A percentile compares a stretch with the other conserved stretches of the same genome.
Evolutionary conservation across 441 rosid genomes (phyloP).

Genomic region (Gossypium gossypioides): DNA sequence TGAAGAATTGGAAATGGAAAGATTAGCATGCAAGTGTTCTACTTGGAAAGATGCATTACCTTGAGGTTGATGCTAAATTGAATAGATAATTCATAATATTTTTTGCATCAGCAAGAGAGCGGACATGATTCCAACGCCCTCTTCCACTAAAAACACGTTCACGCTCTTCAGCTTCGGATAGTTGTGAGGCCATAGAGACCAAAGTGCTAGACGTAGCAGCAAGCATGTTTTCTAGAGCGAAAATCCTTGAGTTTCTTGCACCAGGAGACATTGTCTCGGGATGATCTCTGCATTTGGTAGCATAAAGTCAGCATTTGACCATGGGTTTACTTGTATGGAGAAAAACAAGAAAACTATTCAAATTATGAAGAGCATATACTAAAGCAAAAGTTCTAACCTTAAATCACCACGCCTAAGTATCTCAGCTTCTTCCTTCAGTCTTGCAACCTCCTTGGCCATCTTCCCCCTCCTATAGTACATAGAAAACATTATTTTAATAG

Average conservation of each 20-base stretch:
- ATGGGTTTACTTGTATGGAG: neutral
- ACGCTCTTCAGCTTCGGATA: constrained; percentile 95
- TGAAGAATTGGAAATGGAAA: neutral
- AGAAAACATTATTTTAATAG: constrained; percentile 13
- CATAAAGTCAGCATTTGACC: constrained; percentile 3
- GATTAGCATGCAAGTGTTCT: neutral
- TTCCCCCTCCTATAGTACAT: constrained; percentile 61
- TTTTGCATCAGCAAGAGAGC: constrained; percentile 81
- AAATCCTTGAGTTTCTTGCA: constrained; percentile 87
- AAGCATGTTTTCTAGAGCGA: constrained; percentile 95
- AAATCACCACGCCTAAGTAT: constrained; percentile 46
- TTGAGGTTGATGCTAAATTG: constrained; percentile 74
- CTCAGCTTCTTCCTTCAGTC: constrained; percentile 66
- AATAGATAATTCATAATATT: constrained; percentile 75
- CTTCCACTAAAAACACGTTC: constrained; percentile 77
- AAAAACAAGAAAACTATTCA: neutral
- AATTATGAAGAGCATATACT: neutral
- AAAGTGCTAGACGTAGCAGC: constrained; percentile 72
- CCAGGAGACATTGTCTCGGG: constrained; percentile 80
- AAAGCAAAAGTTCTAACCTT: constrained; percentile 34
- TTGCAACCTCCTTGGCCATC: constrained; percentile 81
- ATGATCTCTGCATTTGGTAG: constrained; percentile 38
- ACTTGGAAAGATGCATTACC: constrained; percentile 31
- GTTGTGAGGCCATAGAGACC: constrained; percentile 93
- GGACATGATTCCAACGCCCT: constrained; percentile 96